Percentiles rank a stretch among this genome's conserved stretches.
Conservation (phyloP, 371 early-diverging fungal species). For the Rhizopus microsporus region DNA sequence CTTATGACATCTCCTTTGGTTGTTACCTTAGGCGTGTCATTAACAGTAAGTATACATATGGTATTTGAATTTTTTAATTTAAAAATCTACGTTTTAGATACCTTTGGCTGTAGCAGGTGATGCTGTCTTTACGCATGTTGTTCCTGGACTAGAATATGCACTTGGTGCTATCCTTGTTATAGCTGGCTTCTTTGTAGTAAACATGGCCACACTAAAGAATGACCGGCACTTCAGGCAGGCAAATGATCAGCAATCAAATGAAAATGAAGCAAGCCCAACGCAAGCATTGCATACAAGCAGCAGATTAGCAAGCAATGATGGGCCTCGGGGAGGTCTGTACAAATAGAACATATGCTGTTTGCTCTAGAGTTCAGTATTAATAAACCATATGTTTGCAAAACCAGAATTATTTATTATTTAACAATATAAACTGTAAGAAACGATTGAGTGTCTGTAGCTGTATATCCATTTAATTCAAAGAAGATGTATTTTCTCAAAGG, state of each 20-base stretch:
- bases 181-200: slow-evolving; percentile 70
- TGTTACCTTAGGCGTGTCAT: slow-evolving; percentile 74
- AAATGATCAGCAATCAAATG: not conserved
- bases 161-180: slow-evolving; percentile 69
- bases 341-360: too few species aligned
- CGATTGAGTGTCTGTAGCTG: too few species aligned
- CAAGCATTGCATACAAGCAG: not conserved
- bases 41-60: slow-evolving; percentile 51
- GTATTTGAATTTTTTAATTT: not conserved
- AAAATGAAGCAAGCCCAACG: not conserved
- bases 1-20: slow-evolving; percentile 82
- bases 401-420: too few species aligned
- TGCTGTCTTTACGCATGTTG: slow-evolving; percentile 62
- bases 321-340: too few species aligned
- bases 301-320: too few species aligned
- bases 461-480: too few species aligned
- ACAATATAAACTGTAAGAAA: too few species aligned
- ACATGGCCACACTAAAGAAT: slow-evolving; percentile 50
- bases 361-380: too few species aligned
- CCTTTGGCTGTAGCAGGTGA: slow-evolving; percentile 79
- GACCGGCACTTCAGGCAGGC: slow-evolving; percentile 16
- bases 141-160: slow-evolving; percentile 60
- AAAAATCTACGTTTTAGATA: slow-evolving; percentile 38
- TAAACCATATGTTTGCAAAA: too few species aligned
- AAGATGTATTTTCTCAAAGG: too few species aligned